phyloP scores from a whole-genome alignment of 495 filamentous ascomycete species.

The Penicillium mononematosum region DNA sequence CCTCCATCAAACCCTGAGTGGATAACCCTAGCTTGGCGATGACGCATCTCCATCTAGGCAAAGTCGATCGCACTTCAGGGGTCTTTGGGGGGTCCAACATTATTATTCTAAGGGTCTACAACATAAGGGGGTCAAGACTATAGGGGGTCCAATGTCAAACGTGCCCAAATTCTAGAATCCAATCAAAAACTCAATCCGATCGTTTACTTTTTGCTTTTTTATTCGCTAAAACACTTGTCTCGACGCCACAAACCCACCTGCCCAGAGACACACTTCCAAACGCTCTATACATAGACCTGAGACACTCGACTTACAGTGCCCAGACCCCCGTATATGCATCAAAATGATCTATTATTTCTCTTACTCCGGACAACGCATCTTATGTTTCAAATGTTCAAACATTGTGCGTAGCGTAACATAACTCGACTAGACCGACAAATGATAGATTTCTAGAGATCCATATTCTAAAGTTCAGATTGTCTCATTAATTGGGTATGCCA shows the following conservation, averaged over 20 bases:
- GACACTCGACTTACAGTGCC: neutral
- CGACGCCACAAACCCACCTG: neutral
- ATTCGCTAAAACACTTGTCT: neutral
- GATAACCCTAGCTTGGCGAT: conserved; percentile 12
- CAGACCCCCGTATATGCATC: neutral
- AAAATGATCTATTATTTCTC: neutral
- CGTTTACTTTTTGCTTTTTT: neutral
- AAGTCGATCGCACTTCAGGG: conserved; percentile 12
- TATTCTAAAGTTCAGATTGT: neutral
- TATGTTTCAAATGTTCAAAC: neutral
- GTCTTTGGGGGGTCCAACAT: neutral
- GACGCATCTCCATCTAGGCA: conserved; percentile 16
- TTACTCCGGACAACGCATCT: neutral
- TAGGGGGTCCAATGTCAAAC: neutral
- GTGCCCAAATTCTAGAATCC: conserved; percentile 4
- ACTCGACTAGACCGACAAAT: no score
- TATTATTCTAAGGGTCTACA: neutral
- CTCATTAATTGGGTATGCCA: neutral
- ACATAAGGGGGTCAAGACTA: neutral
- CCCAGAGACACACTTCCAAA: neutral
- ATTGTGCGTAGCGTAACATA: no score
- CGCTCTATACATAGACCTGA: neutral
- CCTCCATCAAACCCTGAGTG: neutral
- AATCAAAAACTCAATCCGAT: neutral
- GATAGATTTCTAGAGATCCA: neutral